Evolutionary conservation across 2,329 filamentous ascomycete genomes (phyloP), one percentile per base, ranked within the genome.

Genomic region (Exophiala sp.): DNA sequence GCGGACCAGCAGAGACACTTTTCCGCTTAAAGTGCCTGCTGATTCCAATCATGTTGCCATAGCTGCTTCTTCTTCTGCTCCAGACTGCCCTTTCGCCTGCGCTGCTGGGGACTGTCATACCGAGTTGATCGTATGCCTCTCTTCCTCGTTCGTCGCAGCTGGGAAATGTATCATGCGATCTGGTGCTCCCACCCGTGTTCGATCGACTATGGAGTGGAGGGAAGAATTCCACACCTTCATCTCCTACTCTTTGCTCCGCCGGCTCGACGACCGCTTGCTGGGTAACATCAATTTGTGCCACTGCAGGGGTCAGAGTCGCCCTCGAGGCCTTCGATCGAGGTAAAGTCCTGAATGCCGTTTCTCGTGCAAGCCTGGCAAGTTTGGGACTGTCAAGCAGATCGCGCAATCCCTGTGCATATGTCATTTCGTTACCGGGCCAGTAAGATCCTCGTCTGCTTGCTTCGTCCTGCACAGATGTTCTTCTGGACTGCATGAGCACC

Each of bases 221-320:
- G 42, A 60, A 57, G 46, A 58, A 55, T 10, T 59, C 55, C 40
- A 58, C 48, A 10, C 27, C 37, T 19, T 24, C 27, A 32, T 41
- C 44, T 37, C 18, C 30, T 5, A 13, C 23, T n/a, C 35, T 13
- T 27, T 10, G 23, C 30, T 8, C 29, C 41, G 9, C 6, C 5
- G 34, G 13, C 9, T 43, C 32, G 18, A 42, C 30, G 10, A 48
- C 14, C 9, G 37, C 21, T 14, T 46, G 42, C 21, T 47, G 45
- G 13, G 14, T 39, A 11, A 44, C 16, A 34, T 44, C 27, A 30
- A 45, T 11, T 13, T 22, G 16, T 6, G 18, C 32, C 18, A 24
- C 19, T 6, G 38, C 22, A 27, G 30, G 9, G 29, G 45, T 37
- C 16, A 43, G 37, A 29, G 18, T 29, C 19, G 8, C 32, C 39